phyloP scores from a whole-genome alignment of 139 green algal genomes.

The Chloropicon primus region DNA sequence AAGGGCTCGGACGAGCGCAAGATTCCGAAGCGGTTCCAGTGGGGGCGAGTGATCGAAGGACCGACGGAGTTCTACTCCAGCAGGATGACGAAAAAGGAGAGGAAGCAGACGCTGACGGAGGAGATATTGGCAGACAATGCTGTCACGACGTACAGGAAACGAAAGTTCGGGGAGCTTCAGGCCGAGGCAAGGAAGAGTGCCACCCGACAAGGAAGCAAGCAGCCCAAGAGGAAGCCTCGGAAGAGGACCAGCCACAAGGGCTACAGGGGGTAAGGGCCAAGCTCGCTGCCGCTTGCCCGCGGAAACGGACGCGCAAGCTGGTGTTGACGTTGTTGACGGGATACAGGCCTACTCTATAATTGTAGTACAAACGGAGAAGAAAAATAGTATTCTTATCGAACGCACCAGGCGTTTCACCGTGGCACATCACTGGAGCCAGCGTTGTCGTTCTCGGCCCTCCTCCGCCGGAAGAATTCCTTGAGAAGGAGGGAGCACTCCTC shows the following conservation, averaged over 20 bases:
- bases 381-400: no score
- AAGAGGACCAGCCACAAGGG: neutral
- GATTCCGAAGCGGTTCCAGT: constrained; percentile 30
- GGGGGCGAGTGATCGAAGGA: constrained; percentile 67
- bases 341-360: no score
- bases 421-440: no score
- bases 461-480: constrained; percentile 44
- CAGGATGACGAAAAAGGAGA: constrained; percentile 48
- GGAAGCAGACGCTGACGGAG: constrained; percentile 32
- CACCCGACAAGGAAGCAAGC: neutral
- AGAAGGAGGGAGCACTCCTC: constrained; percentile 45
- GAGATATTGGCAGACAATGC: neutral
- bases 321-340: no score
- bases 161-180: neutral
- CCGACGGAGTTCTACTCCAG: constrained; percentile 48
- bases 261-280: neutral
- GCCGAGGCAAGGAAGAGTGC: neutral
- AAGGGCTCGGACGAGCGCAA: constrained; percentile 47
- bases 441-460: neutral
- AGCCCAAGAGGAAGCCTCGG: neutral
- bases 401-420: no score
- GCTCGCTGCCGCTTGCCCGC: no score
- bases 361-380: no score
- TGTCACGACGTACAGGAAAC: neutral
- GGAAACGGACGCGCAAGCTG: no score